Evolutionary conservation across 1,284 basidiomycete genomes (phyloP), one percentile per base, ranked within the genome.

Genomic region (Neonothopanus nambi): DNA sequence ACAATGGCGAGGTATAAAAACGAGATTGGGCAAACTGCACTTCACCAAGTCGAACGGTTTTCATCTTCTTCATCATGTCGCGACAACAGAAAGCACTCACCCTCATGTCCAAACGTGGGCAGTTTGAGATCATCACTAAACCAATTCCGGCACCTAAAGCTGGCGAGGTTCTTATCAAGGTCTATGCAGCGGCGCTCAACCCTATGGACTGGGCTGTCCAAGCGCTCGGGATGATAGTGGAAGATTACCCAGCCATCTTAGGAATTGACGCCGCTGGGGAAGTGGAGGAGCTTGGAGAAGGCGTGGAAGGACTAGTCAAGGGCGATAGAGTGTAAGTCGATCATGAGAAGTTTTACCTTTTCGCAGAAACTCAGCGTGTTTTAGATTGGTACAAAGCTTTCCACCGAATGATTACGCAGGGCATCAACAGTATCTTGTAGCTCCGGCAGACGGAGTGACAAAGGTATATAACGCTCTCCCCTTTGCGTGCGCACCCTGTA

Each of bases 211-310:
- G 69, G 61, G 78, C 77, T 58, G 67, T 73, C 9, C 69, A 68
- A 28, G 66, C 60, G 33, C 59, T 59, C 37, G 62, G 61, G 3
- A 21, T 58, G 23, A 40, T 65, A 20, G 43, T 45, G 18, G 26
- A 52, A 33, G 24, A 61, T 0, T 76, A 62, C 52, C 74, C 71
- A 4, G 63, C 69, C 5, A 58, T 74, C 24, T 56, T 79, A 28
- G 81, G 80, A 17, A 66, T 65, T n/a, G 81, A 82, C 57, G 69
- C 71, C 52, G 67, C 71, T 5, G 81, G 81, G 3, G 64, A 68
- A 2, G 72, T 82, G 21, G 71, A 73, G 41, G 64, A 65, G 28
- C 62, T 77, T 23, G 77, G 75, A 11, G 59, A 66, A 23, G 71
- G 68, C 5, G 69, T 73, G 1, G 54, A 60, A 3, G 57, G 44